Evolutionary conservation across 768 basidiomycete species (phyloP).

Genomic region (Collybia sordida): DNA sequence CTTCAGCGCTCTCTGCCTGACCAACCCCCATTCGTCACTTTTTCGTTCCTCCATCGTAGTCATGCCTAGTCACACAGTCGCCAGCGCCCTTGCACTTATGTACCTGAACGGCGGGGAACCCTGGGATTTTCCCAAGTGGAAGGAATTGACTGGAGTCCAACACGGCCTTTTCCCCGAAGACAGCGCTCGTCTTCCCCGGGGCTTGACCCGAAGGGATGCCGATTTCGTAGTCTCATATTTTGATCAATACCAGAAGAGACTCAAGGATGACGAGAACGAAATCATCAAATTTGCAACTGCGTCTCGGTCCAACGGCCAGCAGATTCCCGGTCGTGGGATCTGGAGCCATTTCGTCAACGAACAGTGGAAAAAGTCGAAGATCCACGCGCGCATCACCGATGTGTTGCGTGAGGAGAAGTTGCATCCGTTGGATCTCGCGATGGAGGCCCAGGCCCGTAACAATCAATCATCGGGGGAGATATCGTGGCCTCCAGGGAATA

Average conservation of each 20-base stretch:
- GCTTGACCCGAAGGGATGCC: conserved; percentile 9
- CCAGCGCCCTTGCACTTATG: conserved; percentile 15
- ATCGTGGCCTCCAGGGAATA: conserved; percentile 7
- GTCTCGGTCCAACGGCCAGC: background rate
- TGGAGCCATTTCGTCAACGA: conserved; percentile 12
- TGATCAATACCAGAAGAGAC: conserved; percentile 2
- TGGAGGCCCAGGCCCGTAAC: background rate
- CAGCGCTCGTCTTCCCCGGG: conserved; percentile 14
- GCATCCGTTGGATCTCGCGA: conserved; percentile 13
- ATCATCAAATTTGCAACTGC: conserved; percentile 2
- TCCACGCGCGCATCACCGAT: conserved; percentile 12
- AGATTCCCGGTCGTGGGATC: conserved; percentile 10
- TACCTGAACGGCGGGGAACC: conserved; percentile 9
- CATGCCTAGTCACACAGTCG: conserved; percentile 11
- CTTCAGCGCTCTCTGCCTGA: too few species aligned
- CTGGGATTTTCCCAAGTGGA: conserved; percentile 17
- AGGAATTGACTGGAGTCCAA: conserved; percentile 17
- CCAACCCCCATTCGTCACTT: too few species aligned
- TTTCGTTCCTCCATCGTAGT: background rate
- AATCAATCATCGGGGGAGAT: background rate
- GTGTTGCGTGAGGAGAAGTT: conserved; percentile 7
- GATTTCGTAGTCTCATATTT: conserved; percentile 13
- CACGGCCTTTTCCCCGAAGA: conserved; percentile 21
- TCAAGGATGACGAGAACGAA: background rate
- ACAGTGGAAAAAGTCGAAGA: conserved; percentile 10